Percentiles rank a stretch among this genome's conserved stretches.
Conservation (phyloP, 1,284 basidiomycete species). For the Tilletiopsis washingtonensis region DNA sequence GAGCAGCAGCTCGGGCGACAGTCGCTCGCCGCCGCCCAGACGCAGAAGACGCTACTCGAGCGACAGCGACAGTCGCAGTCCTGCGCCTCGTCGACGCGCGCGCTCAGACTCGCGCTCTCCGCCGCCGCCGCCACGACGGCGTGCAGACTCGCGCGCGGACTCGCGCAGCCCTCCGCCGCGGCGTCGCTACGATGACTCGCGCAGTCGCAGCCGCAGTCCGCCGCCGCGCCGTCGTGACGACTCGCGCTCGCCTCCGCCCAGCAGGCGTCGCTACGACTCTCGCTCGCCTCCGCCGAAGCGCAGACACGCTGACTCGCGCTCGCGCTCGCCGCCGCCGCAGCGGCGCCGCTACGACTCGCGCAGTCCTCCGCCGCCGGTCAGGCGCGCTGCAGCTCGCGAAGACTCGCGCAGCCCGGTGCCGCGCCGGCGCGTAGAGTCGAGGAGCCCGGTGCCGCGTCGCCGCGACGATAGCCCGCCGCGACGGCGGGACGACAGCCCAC, state of each 20-base stretch:
- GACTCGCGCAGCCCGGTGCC: too few relatives aligned
- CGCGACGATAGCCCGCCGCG: too few relatives aligned
- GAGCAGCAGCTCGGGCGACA: constrained; percentile 2
- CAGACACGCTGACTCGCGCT: not conserved
- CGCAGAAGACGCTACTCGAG: not conserved
- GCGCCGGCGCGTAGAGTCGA: too few relatives aligned
- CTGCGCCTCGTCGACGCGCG: not conserved
- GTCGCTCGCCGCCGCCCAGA: not conserved
- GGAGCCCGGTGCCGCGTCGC: too few relatives aligned
- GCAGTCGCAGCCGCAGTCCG: not conserved
- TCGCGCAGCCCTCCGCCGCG: not conserved
- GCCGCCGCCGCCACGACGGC: not conserved
- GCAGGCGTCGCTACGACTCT: not conserved
- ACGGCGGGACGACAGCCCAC: too few relatives aligned
- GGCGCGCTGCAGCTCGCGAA: too few relatives aligned
- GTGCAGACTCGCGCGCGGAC: not conserved
- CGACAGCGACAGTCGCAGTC: not conserved
- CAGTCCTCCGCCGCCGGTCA: too few relatives aligned
- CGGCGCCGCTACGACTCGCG: too few relatives aligned
- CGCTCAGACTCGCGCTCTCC: not conserved
- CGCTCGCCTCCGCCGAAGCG: not conserved
- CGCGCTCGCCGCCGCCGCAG: not conserved
- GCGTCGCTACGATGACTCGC: not conserved
- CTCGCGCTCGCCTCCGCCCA: not conserved
- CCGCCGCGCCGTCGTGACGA: not conserved